A percentile compares a stretch with the other conserved stretches of the same genome.
Evolutionary conservation across 257 asterid genomes (phyloP).

Genomic region (Primulina tabacum): DNA sequence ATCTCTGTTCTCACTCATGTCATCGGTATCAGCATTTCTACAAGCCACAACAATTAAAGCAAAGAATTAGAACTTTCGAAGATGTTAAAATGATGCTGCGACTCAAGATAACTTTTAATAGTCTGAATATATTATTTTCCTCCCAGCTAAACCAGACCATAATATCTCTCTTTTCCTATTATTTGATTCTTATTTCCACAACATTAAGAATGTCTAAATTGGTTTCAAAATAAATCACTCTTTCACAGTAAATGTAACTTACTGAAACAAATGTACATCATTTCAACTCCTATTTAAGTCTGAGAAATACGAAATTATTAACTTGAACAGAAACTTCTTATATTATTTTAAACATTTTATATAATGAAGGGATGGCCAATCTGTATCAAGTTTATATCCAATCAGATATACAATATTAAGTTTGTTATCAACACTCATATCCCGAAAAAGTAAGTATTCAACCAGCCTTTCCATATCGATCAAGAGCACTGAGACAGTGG

Average conservation of each 20-base stretch:
- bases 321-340: too few relatives aligned
- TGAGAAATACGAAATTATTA: too few relatives aligned
- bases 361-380: too few relatives aligned
- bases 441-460: too few relatives aligned
- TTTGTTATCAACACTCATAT: too few relatives aligned
- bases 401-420: too few relatives aligned
- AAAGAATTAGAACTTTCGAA: conserved; percentile 9
- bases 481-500: too few relatives aligned
- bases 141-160: neutral
- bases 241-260: neutral
- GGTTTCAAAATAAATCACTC: conserved; percentile 3
- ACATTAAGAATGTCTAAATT: conserved; percentile 17
- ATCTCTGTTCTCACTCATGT: conserved; percentile 36
- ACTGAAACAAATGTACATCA: neutral
- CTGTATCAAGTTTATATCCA: too few relatives aligned
- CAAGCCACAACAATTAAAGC: conserved; percentile 33
- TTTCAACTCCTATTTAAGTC: conserved; percentile 7
- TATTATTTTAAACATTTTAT: too few relatives aligned
- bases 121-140: neutral
- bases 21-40: conserved; percentile 57
- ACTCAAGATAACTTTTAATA: neutral
- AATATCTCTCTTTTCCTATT: neutral
- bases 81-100: conserved; percentile 1
- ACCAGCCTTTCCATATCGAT: too few relatives aligned
- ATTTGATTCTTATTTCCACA: neutral